Base-by-base conservation (phyloP, 2,329 filamentous ascomycete genomes). In the Pseudofabraea citricarpa region DNA sequence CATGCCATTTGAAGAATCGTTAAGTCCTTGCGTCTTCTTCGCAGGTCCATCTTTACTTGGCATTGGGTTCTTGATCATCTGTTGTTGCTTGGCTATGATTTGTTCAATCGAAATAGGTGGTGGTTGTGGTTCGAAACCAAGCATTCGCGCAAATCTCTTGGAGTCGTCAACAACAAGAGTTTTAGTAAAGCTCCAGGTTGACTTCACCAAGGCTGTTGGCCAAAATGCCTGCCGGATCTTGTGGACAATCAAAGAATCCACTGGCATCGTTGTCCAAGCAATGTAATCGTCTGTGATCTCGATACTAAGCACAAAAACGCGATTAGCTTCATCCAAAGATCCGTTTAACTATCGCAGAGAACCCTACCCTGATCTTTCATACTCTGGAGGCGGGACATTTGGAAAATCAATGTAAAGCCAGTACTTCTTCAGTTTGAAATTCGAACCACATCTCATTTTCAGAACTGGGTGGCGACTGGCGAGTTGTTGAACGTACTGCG, bases 381-480 rank as follows among this genome's bases (percentile, higher is more conserved):
- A 81, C 42, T 70, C 72, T 5, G 81, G 79, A 2, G 82, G 80
- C 32, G 81, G 76, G 26, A 64, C 65, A 33, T 64, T 62, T 0
- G 82, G 82, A 49, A 77, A 85, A 39, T 79, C 70, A 20, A 83
- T 66, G 31, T 83, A 73, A 21, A 86, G 66, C 81, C 79, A 84
- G 24, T 47, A 69, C 44, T 71, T 71, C 24, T 66, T 67, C 22
- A 82, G 48, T 27, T 65, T 67, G 38, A 78, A 67, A 1, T 69
- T 62, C 20, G 67, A 66, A 8, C 78, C 79, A 23, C 68, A 68
- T 24, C 68, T 62, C 3, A 63, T 53, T 7, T 51, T 61, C n/a
- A 80, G 57, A 2, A 69, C 44, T 1, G 67, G 65, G 45, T 72
- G 68, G 56, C 40, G 64, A 21, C 67, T 64, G 1, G 75, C 69